Conservation (phyloP, 768 basidiomycete species). For the Mrakia gelida region DNA sequence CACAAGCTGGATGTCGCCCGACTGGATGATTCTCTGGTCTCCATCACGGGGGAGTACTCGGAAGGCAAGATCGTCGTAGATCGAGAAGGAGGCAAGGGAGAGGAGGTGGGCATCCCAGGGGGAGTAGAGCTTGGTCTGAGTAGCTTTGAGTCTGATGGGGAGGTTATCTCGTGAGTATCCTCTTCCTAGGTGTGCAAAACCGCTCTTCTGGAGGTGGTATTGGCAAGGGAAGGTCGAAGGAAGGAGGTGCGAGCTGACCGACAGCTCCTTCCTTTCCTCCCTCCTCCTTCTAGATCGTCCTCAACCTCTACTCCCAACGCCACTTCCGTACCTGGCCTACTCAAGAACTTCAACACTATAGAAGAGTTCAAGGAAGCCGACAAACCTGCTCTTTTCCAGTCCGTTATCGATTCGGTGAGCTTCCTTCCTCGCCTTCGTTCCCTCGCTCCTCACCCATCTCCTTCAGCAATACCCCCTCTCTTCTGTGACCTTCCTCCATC, state of each 20-base stretch:
- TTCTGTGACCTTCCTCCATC: background rate
- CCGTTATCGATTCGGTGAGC: constrained; percentile 62
- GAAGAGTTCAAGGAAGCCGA: constrained; percentile 89
- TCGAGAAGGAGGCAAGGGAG: constrained; percentile 55
- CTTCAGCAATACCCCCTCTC: background rate
- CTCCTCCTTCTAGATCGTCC: background rate
- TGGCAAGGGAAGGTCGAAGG: background rate
- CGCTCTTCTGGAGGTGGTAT: background rate
- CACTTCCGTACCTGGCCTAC: constrained; percentile 54
- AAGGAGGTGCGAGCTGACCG: background rate
- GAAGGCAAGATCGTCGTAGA: constrained; percentile 69
- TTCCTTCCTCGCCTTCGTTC: background rate
- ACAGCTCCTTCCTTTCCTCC: background rate
- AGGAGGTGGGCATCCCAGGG: constrained; percentile 62
- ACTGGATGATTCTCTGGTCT: constrained; percentile 66
- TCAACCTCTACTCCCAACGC: constrained; percentile 11
- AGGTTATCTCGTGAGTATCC: constrained; percentile 49
- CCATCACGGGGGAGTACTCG: constrained; percentile 64
- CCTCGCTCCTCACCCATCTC: no score
- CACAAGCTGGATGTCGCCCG: constrained; percentile 87
- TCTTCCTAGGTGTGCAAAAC: no score
- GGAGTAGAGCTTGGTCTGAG: constrained; percentile 55
- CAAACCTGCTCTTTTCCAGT: constrained; percentile 80
- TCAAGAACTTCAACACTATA: constrained; percentile 96
- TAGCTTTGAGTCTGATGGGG: constrained; percentile 51